A percentile compares a stretch with the other conserved stretches of the same genome.
phyloP scores from a whole-genome alignment of 768 basidiomycete species.

The Lyophyllum atratum region DNA sequence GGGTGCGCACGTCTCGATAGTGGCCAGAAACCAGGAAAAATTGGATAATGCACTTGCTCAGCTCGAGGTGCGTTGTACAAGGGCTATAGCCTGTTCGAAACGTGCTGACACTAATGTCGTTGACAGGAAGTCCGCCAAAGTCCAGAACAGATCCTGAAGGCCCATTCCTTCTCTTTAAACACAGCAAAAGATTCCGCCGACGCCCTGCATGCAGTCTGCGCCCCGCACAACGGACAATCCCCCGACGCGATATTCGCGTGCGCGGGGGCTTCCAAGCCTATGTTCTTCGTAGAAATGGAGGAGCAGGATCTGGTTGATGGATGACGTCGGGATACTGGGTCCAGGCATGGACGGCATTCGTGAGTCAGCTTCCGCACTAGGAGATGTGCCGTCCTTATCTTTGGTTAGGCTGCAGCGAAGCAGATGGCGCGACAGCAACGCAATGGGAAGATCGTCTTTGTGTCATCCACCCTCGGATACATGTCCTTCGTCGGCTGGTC shows the following conservation, averaged over 20 bases:
- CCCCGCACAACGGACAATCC: conserved; percentile 49
- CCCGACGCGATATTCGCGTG: conserved; percentile 82
- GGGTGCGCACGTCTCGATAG: conserved; percentile 85
- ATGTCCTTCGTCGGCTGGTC: conserved; percentile 80
- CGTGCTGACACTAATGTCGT: background rate
- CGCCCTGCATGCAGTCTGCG: conserved; percentile 63
- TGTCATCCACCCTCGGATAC: conserved; percentile 73
- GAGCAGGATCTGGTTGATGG: conserved; percentile 53
- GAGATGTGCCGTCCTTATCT: background rate
- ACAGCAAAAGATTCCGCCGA: conserved; percentile 50
- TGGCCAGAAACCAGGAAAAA: conserved; percentile 71
- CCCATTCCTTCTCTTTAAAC: conserved; percentile 67
- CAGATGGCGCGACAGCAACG: conserved; percentile 58
- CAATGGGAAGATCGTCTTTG: conserved; percentile 73
- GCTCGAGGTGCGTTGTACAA: conserved; percentile 63
- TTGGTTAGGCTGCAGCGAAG: conserved; percentile 61
- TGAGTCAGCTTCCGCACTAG: conserved; percentile 25
- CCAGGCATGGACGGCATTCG: conserved; percentile 57
- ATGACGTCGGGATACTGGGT: conserved; percentile 48
- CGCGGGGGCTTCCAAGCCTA: conserved; percentile 71
- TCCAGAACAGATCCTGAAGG: conserved; percentile 59
- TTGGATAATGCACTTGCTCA: conserved; percentile 59
- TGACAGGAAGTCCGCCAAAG: conserved; percentile 51
- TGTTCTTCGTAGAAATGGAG: conserved; percentile 73
- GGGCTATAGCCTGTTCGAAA: conserved; percentile 10